A percentile compares a stretch with the other conserved stretches of the same genome.
phyloP scores from a whole-genome alignment of 805 yeast species.

The Wickerhamomyces queroliae region DNA sequence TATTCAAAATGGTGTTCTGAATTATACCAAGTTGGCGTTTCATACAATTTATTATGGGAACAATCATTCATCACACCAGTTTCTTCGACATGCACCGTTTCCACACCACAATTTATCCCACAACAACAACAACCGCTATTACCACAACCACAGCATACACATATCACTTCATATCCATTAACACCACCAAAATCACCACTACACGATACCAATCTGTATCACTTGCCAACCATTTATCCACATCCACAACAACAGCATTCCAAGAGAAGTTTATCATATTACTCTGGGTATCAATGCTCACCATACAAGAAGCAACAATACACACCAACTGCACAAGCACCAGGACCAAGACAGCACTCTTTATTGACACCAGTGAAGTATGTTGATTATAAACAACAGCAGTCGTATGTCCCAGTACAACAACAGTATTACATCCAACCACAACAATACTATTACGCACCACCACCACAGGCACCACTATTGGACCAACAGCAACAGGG shows the following conservation, averaged over 20 bases:
- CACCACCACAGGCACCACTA: too few relatives aligned
- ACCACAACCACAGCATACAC: neutral
- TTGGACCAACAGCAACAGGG: neutral
- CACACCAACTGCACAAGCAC: neutral
- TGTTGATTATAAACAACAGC: neutral
- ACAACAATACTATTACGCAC: neutral
- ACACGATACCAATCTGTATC: neutral
- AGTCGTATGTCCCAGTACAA: too few relatives aligned
- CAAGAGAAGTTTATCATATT: neutral
- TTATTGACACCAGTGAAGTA: neutral
- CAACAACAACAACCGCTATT: neutral
- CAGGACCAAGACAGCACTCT: neutral
- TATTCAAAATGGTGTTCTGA: constrained; percentile 9
- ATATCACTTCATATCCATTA: too few relatives aligned
- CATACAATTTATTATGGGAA: constrained; percentile 4
- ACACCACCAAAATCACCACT: neutral
- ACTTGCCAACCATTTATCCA: neutral
- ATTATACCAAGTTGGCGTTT: constrained; percentile 4
- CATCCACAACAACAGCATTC: too few relatives aligned
- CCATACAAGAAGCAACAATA: neutral
- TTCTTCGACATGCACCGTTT: too few relatives aligned
- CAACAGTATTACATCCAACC: neutral
- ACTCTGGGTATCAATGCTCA: neutral
- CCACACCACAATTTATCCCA: too few relatives aligned
- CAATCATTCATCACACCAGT: neutral